Evolutionary conservation across 306 rosid species (phyloP), one percentile per base, ranked within the genome.

Genomic region (Hippophae tibetana): DNA sequence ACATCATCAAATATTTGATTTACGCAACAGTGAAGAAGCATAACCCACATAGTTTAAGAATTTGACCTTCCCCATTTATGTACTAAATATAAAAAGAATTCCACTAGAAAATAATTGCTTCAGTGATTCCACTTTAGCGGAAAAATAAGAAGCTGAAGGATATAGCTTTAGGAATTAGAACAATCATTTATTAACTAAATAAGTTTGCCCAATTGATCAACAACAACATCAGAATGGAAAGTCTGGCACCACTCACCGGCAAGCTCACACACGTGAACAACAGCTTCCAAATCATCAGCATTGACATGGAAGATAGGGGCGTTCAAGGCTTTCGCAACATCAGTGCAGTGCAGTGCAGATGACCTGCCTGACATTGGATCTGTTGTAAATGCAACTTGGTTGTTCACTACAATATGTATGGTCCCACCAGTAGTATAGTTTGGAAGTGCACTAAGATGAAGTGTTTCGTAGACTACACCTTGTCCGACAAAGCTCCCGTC

Each of bases 231-330:
- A 7, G 96, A 85, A 81, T 92, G 99, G 82, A 92, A 92, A 57
- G 82, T 84, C 71, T 92, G 99, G 63, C 96, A 86, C 99, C 99
- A 92, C 86, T 88, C 99, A 25, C 95, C 96, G 14, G 99, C 99
- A 73, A 92, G 93, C 80, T 92, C 95, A 72, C 83, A 88, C 42
- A 82, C 96, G 69, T 87, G 96, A 71, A 85, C 99, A 69, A 88
- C 99, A 48, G 99, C 99, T 60, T 92, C 99, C 77, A 92, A 79
- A 60, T 92, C 96, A 75, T 92, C 96, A 53, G 82, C 96, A 58
- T 92, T 88, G 26, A 92, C 99, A 64, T 88, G 96, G 63, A 92
- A 82, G 63, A 92, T 92, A 56, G 99, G 99, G 58, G 78, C 87
- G 72, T 88, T 78, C 68, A 92, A 71, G 60, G 99, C 96, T 78